Evolutionary conservation across 805 yeast genomes (phyloP), one percentile per base, ranked within the genome.

Genomic region (Nakazawaea ambrosiae): DNA sequence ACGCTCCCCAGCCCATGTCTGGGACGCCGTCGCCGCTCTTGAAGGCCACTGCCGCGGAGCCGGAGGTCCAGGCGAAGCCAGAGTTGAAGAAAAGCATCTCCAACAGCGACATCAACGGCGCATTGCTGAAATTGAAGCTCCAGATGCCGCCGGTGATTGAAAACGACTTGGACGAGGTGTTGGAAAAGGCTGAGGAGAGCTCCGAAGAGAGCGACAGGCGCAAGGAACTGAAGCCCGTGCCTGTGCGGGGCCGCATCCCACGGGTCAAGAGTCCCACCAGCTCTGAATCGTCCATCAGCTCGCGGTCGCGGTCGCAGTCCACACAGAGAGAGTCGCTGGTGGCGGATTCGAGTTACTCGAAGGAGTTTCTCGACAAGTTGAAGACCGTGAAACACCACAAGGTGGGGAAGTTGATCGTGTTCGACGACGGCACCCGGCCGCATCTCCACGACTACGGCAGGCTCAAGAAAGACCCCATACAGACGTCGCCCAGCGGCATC

Each of bases 361-460:
- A 17, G 9, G 31, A 20, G 5, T 17, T 24, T 6, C 15, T 17
- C n/a, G 36, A 30, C 5, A 28, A 28, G 20, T 28, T 33, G 33
- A 41, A 36, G 22, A 19, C 35, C 6, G 16, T 31, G 20, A 40
- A 40, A 33, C 34, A 34, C 23, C 42, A 34, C 19, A 42, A 32
- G 36, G 51, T 48, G 20, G 60, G 60, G 12, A 45, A 63, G 29
- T 30, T 58, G 11, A 48, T 48, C 20, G 37, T 58, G 6, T 50
- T 49, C 12, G 47, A 55, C 5, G 60, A 54, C 33, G 61, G 62
- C 6, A 39, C 45, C 15, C 27, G 20, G 20, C 36, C 49, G 0
- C 66, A 61, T 45, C 58, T 56, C 36, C 66, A 61, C 43, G 63
- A 60, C 37, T 60, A 50, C 34, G 30, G 45, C 22, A 59, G 55